phyloP scores from a whole-genome alignment of 2,329 filamentous ascomycete genomes.

The Fusarium zealandicum region DNA sequence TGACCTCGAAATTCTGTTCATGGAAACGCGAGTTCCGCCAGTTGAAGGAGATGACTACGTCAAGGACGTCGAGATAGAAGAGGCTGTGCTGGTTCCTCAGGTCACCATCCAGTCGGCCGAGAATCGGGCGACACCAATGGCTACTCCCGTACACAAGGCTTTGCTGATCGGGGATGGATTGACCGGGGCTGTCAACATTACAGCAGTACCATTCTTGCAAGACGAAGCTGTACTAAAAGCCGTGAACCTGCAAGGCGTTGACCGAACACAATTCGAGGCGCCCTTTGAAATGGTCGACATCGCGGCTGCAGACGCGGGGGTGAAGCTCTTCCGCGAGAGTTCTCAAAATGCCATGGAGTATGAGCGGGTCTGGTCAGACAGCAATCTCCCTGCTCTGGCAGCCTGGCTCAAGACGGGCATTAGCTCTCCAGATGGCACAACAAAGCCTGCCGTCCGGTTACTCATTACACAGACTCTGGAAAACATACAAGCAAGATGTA shows the following conservation, averaged over 20 bases:
- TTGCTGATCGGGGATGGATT: slow-evolving; percentile 78
- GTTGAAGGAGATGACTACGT: slow-evolving; percentile 42
- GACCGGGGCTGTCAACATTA: slow-evolving; percentile 66
- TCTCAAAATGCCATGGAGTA: slow-evolving; percentile 74
- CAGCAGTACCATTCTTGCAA: slow-evolving; percentile 52
- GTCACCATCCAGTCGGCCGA: slow-evolving; percentile 74
- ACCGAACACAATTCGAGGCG: slow-evolving; percentile 46
- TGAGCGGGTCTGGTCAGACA: slow-evolving; percentile 76
- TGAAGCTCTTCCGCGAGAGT: slow-evolving; percentile 73
- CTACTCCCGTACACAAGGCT: slow-evolving; percentile 84
- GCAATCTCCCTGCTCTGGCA: slow-evolving; percentile 69
- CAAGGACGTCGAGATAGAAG: slow-evolving; percentile 55
- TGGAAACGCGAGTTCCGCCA: slow-evolving; percentile 55
- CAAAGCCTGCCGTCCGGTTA: slow-evolving; percentile 71
- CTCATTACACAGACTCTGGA: slow-evolving; percentile 73
- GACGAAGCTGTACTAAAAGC: slow-evolving; percentile 59
- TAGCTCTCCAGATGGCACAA: slow-evolving; percentile 50
- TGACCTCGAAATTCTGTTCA: slow-evolving; percentile 69
- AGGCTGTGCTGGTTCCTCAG: slow-evolving; percentile 76
- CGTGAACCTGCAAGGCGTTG: slow-evolving; percentile 62
- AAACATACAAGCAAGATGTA: slow-evolving; percentile 59
- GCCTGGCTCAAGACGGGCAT: slow-evolving; percentile 69
- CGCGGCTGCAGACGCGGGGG: slow-evolving; percentile 64
- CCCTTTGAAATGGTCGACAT: slow-evolving; percentile 69
- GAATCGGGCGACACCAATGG: slow-evolving; percentile 70